A percentile compares a stretch with the other conserved stretches of the same genome.
These are phyloP conservation scores for Aureobasidium sp. DNA, from an alignment of 2,329 filamentous ascomycete species.

Conservation along the genomic window DNA sequence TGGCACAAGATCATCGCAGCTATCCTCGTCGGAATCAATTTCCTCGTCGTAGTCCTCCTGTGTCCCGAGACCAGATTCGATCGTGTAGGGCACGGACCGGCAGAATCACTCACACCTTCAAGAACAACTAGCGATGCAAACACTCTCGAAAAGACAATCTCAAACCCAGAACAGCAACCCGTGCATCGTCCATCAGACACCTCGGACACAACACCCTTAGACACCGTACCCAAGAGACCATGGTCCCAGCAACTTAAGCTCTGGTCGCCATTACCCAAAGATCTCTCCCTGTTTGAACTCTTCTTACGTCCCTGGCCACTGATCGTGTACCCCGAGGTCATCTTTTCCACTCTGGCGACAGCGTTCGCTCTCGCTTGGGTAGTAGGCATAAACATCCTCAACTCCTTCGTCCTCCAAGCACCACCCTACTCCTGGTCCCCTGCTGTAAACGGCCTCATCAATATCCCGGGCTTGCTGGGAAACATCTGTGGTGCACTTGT, in stretches of 20 bases:
- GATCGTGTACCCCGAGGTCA: slow-evolving; percentile 30
- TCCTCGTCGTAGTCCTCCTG: slow-evolving; percentile 28
- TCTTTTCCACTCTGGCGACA: slow-evolving; percentile 31
- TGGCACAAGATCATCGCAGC: slow-evolving; percentile 34
- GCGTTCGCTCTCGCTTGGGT: slow-evolving; percentile 31
- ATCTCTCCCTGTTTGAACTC: slow-evolving; percentile 27
- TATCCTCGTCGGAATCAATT: slow-evolving; percentile 26
- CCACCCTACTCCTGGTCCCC: slow-evolving; percentile 31
- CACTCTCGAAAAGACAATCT: slow-evolving; percentile 14
- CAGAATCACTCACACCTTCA: neutral
- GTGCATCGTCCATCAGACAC: neutral
- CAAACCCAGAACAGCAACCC: slow-evolving; percentile 15
- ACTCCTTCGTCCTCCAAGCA: slow-evolving; percentile 32
- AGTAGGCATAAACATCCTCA: slow-evolving; percentile 32
- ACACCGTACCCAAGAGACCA: slow-evolving; percentile 24
- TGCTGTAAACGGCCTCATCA: slow-evolving; percentile 31
- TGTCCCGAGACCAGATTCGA: slow-evolving; percentile 32
- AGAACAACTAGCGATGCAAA: neutral
- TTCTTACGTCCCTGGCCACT: slow-evolving; percentile 31
- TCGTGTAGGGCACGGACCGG: slow-evolving; percentile 15
- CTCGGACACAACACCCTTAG: neutral
- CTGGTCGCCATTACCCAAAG: slow-evolving; percentile 25
- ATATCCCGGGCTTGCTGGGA: slow-evolving; percentile 34
- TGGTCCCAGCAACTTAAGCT: slow-evolving; percentile 28
- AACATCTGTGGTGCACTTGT: slow-evolving; percentile 35